Evolutionary conservation across 2,329 filamentous ascomycete species (phyloP), one percentile per base, ranked within the genome.

Genomic region (Cladobotryum protrusum): DNA sequence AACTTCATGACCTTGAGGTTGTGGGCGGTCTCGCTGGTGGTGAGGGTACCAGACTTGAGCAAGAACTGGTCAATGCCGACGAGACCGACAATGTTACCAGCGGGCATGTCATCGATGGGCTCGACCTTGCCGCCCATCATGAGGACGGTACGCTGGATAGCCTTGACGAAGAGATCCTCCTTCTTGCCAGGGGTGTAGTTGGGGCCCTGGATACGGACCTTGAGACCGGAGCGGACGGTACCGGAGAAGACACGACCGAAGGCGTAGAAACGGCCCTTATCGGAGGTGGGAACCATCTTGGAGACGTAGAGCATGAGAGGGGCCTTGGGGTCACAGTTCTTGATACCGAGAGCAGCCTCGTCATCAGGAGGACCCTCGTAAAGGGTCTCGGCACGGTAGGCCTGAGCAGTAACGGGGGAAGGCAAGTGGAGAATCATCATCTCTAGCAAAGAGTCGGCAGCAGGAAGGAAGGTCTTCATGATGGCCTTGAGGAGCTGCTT

Each of bases 1-100:
- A 99, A 99, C 83, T 96, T 97, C 93, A 99, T 99, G 78, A 99
- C 93, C 87, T 97, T 97, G 68, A 99, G 79, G 86, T 99, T 99
- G 87, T 99, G 93, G 72, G 93, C 92, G 60, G 89, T 95, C 63
- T 99, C 93, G 71, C 82, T 85, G 72, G 92, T 97, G 76, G 91
- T 96, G 66, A 99, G 87, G 68, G 93, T 99, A 87, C 93, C 93
- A 72, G 93, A 97, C 87, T 99, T 99, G 81, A 99, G 90, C 82
- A 99, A 82, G 89, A 97, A 99, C 85, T 99, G 93, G 74, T 99
- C 93, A 65, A 99, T 89, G 86, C 93, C 93, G 70, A 99, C 93
- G 67, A 99, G 83, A 83, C 93, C 93, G 67, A 96, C 86, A 81
- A 99, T 97, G 87, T 99, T 99, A 85, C 93, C 93, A 63, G 93